These are phyloP conservation scores for Chromosphaera perkinsii DNA, from an alignment of 208 protist species.

Conservation along the genomic window DNA sequence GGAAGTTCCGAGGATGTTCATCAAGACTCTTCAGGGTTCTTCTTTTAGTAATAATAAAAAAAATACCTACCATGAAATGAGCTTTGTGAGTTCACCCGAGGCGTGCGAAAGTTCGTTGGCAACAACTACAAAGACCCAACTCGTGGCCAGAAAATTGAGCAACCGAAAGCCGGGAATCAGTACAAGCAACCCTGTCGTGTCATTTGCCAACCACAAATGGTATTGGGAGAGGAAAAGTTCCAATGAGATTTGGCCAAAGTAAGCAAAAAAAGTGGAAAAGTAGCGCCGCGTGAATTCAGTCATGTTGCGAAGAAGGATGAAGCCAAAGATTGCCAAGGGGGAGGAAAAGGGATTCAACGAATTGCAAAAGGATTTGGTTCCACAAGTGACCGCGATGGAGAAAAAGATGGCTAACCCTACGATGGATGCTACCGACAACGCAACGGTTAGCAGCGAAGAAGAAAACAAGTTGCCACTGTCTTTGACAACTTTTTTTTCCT, in stretches of 20 bases:
- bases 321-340: slow-evolving; percentile 1
- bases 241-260: slow-evolving; percentile 20
- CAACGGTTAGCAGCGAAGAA: not conserved
- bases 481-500: not conserved
- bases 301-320: slow-evolving; percentile 15
- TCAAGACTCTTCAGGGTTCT: too few relatives aligned
- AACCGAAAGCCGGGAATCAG: slow-evolving; percentile 1
- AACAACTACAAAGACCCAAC: too few relatives aligned
- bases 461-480: not conserved
- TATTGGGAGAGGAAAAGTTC: slow-evolving; percentile 35
- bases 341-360: not conserved
- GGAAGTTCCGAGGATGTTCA: too few relatives aligned
- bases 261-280: not conserved
- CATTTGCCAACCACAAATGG: slow-evolving; percentile 24
- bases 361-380: slow-evolving; percentile 5
- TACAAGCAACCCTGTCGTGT: slow-evolving; percentile 29
- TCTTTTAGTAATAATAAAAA: too few relatives aligned
- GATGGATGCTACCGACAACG: not conserved
- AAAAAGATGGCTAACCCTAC: not conserved
- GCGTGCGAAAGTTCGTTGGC: too few relatives aligned
- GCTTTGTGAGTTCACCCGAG: too few relatives aligned
- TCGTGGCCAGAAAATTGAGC: too few relatives aligned
- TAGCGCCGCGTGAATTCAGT: not conserved
- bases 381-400: not conserved
- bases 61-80: too few relatives aligned